phyloP scores from a whole-genome alignment of 352 stramenopile genomes.

The Phytophthora pinifolia region DNA sequence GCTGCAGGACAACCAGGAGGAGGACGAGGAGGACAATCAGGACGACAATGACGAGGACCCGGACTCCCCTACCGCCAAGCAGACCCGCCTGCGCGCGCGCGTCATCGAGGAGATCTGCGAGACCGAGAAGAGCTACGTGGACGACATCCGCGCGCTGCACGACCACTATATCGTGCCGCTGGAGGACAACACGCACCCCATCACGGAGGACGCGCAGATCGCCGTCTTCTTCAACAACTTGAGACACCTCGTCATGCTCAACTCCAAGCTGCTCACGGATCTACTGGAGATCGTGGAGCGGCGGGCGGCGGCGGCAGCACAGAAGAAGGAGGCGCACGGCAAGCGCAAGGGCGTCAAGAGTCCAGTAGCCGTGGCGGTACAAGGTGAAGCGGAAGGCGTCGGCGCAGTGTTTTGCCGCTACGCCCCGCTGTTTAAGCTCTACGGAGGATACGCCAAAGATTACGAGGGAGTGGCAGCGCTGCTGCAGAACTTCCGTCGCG shows the following conservation, averaged over 20 bases:
- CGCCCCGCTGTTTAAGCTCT: constrained; percentile 80
- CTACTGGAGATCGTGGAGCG: constrained; percentile 57
- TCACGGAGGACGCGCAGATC: constrained; percentile 84
- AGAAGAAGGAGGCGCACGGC: constrained; percentile 7
- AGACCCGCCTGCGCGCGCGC: constrained; percentile 33
- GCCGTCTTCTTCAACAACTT: constrained; percentile 89
- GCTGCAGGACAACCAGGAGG: constrained; percentile 26
- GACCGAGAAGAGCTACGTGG: constrained; percentile 79
- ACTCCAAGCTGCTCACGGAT: constrained; percentile 81
- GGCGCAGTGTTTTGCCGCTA: constrained; percentile 83
- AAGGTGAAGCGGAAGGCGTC: constrained; percentile 42
- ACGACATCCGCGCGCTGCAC: constrained; percentile 70
- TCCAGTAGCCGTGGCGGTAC: constrained; percentile 32
- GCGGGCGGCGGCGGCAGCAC: constrained; percentile 12
- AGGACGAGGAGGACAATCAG: constrained; percentile 25
- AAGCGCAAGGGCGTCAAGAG: constrained; percentile 35
- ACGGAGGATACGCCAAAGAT: constrained; percentile 82
- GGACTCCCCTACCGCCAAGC: constrained; percentile 23
- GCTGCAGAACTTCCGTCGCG: constrained; percentile 53
- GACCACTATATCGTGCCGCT: constrained; percentile 83
- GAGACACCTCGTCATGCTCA: constrained; percentile 80
- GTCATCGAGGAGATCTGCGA: constrained; percentile 81
- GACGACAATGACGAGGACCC: constrained; percentile 21
- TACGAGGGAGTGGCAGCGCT: constrained; percentile 75
- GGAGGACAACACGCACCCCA: constrained; percentile 73